Evolutionary conservation across 345 rosid genomes (phyloP).

Genomic region (Gossypium stocksii): DNA sequence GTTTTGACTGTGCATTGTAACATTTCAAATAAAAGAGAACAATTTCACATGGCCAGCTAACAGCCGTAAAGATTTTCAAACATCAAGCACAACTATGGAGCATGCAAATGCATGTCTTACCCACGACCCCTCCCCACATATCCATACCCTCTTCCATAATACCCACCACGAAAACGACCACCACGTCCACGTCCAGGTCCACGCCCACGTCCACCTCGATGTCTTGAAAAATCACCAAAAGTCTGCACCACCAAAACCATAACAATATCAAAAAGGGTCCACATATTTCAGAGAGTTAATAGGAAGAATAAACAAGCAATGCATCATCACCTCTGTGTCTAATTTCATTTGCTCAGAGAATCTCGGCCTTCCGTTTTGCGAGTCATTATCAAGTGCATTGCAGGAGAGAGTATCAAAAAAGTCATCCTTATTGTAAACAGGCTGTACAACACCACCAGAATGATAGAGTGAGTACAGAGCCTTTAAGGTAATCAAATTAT

Average conservation of each 20-base stretch:
- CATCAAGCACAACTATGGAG: constrained; percentile 16
- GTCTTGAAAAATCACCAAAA: constrained; percentile 63
- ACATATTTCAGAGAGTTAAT: not conserved
- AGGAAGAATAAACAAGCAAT: not conserved
- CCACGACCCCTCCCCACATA: constrained; percentile 39
- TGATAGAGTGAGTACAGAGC: not conserved
- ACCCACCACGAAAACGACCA: constrained; percentile 41
- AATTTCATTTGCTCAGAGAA: constrained; percentile 83
- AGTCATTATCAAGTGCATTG: constrained; percentile 41
- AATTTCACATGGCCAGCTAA: constrained; percentile 22
- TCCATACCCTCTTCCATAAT: constrained; percentile 41
- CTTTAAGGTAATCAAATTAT: constrained; percentile 12
- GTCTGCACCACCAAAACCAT: constrained; percentile 38
- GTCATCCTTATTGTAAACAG: constrained; percentile 87
- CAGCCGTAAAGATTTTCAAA: constrained; percentile 5
- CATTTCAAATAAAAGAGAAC: constrained; percentile 13
- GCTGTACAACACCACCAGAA: constrained; percentile 35
- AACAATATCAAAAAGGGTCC: constrained; percentile 1
- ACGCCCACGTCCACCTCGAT: constrained; percentile 42
- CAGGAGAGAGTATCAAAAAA: constrained; percentile 81
- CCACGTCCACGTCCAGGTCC: constrained; percentile 38
- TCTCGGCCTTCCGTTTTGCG: constrained; percentile 62
- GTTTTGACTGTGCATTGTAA: not conserved
- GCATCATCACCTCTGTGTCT: constrained; percentile 70
- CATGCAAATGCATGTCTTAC: constrained; percentile 22